Base-by-base conservation (phyloP, 2,329 filamentous ascomycete genomes). In the Diplodia corticola region DNA sequence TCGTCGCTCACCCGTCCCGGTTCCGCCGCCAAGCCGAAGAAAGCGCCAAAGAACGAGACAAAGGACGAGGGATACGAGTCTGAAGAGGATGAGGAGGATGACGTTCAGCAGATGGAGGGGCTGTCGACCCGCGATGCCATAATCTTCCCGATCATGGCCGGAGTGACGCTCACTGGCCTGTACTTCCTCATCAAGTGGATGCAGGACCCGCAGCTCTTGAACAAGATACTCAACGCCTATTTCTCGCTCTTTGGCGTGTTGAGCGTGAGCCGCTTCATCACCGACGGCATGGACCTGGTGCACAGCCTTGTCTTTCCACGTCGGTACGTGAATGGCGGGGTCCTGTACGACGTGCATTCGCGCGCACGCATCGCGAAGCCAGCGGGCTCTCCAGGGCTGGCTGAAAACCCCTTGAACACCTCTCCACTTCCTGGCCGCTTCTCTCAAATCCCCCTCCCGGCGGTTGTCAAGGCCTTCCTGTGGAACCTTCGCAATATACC, bases 161-260 rank as follows among this genome's bases (percentile, higher is more conserved):
- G 88, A 1, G 73, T 82, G 10, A 87, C 89, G 1, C 85, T 98
- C 9, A 84, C 88, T 49, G 88, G 88, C 5, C 83, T 98, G 13
- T 98, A 98, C 80, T 89, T 93, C 72, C 82, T 97, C 67, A 92
- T 98, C 74, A 92, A 96, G 76, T 95, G 90, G 85, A 86, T 97
- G 65, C 84, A 94, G 70, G 91, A 97, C 73, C 89, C 93, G 0
- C 83, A 88, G 12, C 81, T 96, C 24, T 80, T 98, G 72, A 97
- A 94, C 80, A 91, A 89, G 77, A 85, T 96, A 46, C 81, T 98
- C 24, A 89, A 91, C 46, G 88, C 85, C 73, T 97, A 98, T 81
- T 93, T 97, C 79, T 91, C 91, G 3, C 77, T 87, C 67, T 88
- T 94, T 74, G 92, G 91, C 0, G 78, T 96, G n/a, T 89, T 91